These are phyloP conservation scores for Cladosporium sp. DNA, from an alignment of 2,329 filamentous ascomycete genomes.

Conservation along the genomic window DNA sequence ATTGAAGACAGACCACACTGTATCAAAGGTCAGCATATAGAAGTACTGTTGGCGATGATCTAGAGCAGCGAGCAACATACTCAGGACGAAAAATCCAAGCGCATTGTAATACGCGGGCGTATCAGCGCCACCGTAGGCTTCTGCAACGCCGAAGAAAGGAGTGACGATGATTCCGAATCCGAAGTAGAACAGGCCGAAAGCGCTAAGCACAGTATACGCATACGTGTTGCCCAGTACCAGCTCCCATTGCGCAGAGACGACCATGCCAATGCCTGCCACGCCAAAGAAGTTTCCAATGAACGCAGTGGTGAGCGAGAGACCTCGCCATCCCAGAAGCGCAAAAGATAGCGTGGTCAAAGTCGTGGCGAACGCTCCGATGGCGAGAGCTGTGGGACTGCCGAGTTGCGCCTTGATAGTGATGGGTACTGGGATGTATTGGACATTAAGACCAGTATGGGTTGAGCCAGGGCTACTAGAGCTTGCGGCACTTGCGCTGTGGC, in stretches of 20 bases:
- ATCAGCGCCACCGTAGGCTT: constrained; percentile 41
- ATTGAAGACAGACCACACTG: constrained; percentile 46
- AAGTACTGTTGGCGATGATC: too few relatives aligned
- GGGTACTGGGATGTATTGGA: constrained; percentile 27
- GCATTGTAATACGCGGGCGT: constrained; percentile 46
- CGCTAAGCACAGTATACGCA: constrained; percentile 51
- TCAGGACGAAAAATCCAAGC: constrained; percentile 47
- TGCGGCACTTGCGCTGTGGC: constrained; percentile 19
- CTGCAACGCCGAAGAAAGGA: constrained; percentile 43
- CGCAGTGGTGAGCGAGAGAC: constrained; percentile 48
- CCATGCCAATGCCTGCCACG: constrained; percentile 47
- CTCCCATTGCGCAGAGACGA: constrained; percentile 56
- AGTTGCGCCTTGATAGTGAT: constrained; percentile 30
- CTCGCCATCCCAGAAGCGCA: constrained; percentile 53
- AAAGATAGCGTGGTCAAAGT: constrained; percentile 53
- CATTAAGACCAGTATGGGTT: not conserved
- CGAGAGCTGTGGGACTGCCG: constrained; percentile 41
- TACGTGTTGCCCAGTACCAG: constrained; percentile 49
- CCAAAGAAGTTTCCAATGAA: constrained; percentile 56
- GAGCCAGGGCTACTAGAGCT: not conserved
- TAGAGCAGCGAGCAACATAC: constrained; percentile 28
- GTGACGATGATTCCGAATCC: constrained; percentile 48
- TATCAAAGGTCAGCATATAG: not conserved
- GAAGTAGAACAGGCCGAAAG: constrained; percentile 53
- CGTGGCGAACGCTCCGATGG: constrained; percentile 52